Evolutionary conservation across 495 filamentous ascomycete genomes (phyloP), one percentile per base, ranked within the genome.

Genomic region (Penicillium subrubescens): DNA sequence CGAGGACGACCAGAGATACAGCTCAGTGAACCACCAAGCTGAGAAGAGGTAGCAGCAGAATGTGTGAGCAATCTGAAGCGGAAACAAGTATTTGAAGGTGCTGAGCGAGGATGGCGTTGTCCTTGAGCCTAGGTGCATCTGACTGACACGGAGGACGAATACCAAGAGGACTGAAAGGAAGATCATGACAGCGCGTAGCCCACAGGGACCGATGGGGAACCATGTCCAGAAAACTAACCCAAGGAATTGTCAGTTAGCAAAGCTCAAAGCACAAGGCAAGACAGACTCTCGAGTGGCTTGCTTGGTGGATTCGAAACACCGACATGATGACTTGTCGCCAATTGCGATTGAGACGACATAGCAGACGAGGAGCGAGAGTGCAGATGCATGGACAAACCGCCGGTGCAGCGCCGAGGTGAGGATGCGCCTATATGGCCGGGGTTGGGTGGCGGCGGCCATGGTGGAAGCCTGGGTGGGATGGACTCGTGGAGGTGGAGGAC

Each of bases 321-420:
- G 72, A 93, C 90, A 83, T 11, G 88, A 89, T 68, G 85, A 79
- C 82, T 88, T 92, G 66, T 84, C 84, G 14, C 88, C 89, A 65
- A 96, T 83, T 39, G 87, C 71, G 65, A 96, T 74, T 57, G 91
- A 82, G 65, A 91, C 84, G n/a, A 85, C 27, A 74, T 96, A 98
- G 76, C 90, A 92, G 63, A 92, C 77, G 17, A 82, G 75, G 15
- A 94, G 71, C 8, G 90, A 75, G 43, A 92, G 73, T 37, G 84
- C 75, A 51, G 89, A 89, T 34, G 92, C 91, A 59, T 85, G 84
- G 44, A 88, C 88, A 81, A 97, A 98, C 62, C 93, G 84, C 67
- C 92, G 84, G 74, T 99, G 95, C 58, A 98, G 79, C 44, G 91
- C 86, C 37, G 95, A 94, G 43, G 94, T 97, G 61, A 98, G 78